Percentiles rank a stretch among this genome's conserved stretches.
Evolutionary conservation across 2,329 filamentous ascomycete species (phyloP).

Genomic region (Clonostachys sp.): DNA sequence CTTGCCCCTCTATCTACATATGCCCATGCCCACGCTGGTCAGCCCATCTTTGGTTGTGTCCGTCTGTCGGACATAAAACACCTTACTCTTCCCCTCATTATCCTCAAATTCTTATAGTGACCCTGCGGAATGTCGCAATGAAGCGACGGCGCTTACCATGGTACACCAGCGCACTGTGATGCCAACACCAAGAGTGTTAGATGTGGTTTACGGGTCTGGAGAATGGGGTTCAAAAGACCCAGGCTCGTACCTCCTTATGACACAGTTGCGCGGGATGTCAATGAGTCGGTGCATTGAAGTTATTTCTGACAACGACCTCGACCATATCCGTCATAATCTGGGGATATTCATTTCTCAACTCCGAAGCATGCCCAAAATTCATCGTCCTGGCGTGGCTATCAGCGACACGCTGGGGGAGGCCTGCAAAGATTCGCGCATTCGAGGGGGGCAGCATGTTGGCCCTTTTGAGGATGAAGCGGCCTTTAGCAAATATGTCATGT

Average conservation of each 20-base stretch:
- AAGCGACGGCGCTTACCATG: constrained; percentile 16
- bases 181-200: constrained; percentile 14
- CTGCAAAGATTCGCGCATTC: constrained; percentile 18
- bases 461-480: constrained; percentile 20
- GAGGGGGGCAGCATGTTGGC: constrained; percentile 9
- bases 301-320: constrained; percentile 15
- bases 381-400: constrained; percentile 10
- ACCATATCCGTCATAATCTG: constrained; percentile 13
- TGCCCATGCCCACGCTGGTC: no score
- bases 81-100: no score
- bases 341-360: constrained; percentile 16
- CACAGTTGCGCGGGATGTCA: background rate
- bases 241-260: constrained; percentile 4
- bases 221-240: constrained; percentile 6
- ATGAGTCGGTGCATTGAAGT: constrained; percentile 8
- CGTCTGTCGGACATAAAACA: no score
- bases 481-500: constrained; percentile 21
- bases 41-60: no score
- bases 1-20: no score
- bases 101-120: background rate
- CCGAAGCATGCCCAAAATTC: constrained; percentile 12
- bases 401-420: constrained; percentile 20
- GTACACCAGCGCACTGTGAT: constrained; percentile 16
- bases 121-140: constrained; percentile 11
- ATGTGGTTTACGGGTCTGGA: constrained; percentile 13